Evolutionary conservation across 1,139 yeast species (phyloP).

Genomic region (Tardiomyces blankii): DNA sequence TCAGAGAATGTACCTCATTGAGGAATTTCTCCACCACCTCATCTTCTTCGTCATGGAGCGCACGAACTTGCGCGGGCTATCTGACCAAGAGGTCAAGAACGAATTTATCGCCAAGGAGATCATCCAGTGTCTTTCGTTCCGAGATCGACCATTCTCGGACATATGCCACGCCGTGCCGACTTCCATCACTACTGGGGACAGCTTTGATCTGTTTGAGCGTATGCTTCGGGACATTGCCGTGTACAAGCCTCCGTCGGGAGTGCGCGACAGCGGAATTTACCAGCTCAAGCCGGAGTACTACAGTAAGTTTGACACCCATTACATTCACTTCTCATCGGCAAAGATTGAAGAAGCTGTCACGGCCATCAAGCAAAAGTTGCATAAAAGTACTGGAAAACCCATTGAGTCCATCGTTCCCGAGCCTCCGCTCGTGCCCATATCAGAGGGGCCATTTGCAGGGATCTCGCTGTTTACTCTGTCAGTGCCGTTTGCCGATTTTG

Average conservation of each 20-base stretch:
- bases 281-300: conserved; percentile 48
- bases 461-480: conserved; percentile 26
- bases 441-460: conserved; percentile 22
- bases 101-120: conserved; percentile 55
- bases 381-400: conserved; percentile 18
- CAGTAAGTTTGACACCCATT: conserved; percentile 63
- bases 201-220: conserved; percentile 52
- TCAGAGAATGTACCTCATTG: conserved; percentile 50
- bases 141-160: conserved; percentile 61
- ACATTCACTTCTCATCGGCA: conserved; percentile 66
- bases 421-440: conserved; percentile 24
- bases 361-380: conserved; percentile 37
- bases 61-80: conserved; percentile 40
- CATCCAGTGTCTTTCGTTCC: conserved; percentile 68
- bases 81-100: conserved; percentile 41
- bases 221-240: conserved; percentile 49
- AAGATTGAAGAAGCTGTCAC: conserved; percentile 66
- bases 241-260: conserved; percentile 52
- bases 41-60: conserved; percentile 65
- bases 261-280: conserved; percentile 60
- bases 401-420: conserved; percentile 22
- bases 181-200: conserved; percentile 46
- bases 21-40: conserved; percentile 65
- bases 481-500: conserved; percentile 18
- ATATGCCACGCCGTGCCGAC: conserved; percentile 65